Percentiles rank a stretch among this genome's conserved stretches.
Conservation (phyloP, 176 grass and related monocot genomes). For the Ensete glaucum region DNA sequence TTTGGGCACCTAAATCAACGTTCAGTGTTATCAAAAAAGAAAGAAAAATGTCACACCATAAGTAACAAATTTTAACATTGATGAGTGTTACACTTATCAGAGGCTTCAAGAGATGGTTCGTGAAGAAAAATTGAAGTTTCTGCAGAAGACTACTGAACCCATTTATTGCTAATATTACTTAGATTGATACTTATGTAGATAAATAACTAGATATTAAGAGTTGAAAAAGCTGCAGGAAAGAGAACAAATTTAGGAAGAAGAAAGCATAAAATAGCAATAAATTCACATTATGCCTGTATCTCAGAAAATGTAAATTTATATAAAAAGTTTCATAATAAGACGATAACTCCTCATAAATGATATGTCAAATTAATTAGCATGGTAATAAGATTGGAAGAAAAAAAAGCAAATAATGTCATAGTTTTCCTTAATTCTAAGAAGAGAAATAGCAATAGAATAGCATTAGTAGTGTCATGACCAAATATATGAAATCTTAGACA, state of each 20-base stretch:
- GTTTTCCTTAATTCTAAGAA: neutral
- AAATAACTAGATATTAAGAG: too few relatives aligned
- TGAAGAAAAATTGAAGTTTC: neutral
- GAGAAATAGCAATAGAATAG: neutral
- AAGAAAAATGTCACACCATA: neutral
- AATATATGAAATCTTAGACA: neutral
- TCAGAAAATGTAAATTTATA: neutral
- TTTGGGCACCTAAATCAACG: slow-evolving; percentile 53
- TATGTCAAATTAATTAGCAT: neutral
- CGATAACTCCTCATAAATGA: neutral
- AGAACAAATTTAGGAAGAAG: neutral
- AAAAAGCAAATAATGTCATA: neutral
- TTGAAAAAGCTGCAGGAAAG: neutral
- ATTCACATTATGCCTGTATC: neutral
- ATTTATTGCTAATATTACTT: neutral
- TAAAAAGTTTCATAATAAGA: neutral
- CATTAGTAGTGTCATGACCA: neutral
- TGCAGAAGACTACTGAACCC: neutral
- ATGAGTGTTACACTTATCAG: neutral
- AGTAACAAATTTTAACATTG: neutral
- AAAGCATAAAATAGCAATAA: neutral
- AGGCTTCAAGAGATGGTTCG: neutral
- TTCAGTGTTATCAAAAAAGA: neutral
- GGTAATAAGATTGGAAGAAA: neutral
- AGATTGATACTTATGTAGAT: neutral